Percentiles rank a stretch among this genome's conserved stretches.
phyloP scores from a whole-genome alignment of 164 flowering plant genomes.

The Buxus sempervirens region DNA sequence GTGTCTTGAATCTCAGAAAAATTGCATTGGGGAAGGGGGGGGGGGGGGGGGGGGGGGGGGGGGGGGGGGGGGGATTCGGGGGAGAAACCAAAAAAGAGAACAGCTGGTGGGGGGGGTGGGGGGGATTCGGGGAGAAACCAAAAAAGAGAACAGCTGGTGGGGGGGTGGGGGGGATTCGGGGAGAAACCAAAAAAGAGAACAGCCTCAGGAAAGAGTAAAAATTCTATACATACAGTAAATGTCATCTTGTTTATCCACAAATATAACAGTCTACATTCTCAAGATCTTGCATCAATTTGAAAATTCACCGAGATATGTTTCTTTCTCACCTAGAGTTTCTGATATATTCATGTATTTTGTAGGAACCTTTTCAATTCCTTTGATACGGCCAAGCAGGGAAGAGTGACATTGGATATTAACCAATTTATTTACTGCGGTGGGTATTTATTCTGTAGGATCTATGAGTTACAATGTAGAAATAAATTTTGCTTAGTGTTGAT shows the following conservation, averaged over 20 bases:
- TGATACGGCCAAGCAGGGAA: slow-evolving; percentile 75
- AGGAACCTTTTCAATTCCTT: slow-evolving; percentile 77
- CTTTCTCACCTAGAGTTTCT: background rate
- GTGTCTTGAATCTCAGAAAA: too few species aligned
- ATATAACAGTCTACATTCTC: too few species aligned
- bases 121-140: too few species aligned
- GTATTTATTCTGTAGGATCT: slow-evolving; percentile 16
- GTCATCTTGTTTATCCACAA: background rate
- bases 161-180: too few species aligned
- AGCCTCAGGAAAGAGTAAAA: background rate
- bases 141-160: too few species aligned
- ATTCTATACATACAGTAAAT: background rate
- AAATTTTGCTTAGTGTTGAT: background rate
- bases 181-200: background rate
- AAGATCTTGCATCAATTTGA: background rate
- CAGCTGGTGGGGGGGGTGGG: too few species aligned
- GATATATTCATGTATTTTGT: slow-evolving; percentile 13
- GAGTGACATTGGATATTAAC: slow-evolving; percentile 76
- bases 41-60: too few species aligned
- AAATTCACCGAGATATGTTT: background rate
- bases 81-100: too few species aligned
- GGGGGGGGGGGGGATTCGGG: too few species aligned
- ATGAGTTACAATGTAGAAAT: background rate
- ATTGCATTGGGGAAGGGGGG: too few species aligned
- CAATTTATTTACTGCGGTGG: slow-evolving; percentile 75